Base-by-base conservation (phyloP, 768 basidiomycete species). In the Kwoniella dejecticola region DNA sequence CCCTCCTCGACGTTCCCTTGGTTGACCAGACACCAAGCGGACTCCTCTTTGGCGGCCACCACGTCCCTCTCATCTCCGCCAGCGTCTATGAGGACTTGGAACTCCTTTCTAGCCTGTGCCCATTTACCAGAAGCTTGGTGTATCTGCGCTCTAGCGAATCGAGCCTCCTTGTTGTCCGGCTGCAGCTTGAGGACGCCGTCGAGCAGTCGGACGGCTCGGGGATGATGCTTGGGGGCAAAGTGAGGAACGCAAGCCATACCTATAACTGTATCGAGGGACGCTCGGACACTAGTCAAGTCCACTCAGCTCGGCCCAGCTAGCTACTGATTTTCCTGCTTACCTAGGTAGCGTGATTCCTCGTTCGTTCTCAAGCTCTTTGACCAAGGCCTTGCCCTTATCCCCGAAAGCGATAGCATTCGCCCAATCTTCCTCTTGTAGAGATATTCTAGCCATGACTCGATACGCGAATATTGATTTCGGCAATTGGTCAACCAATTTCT, bases 171-270 rank as follows among this genome's bases (percentile, higher is more conserved):
- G 67, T 91, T 88, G 52, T 83, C 70, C 0, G 89, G 85, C 38
- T 87, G 85, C 31, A 82, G 79, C 1, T 80, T 68, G 0, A 98
- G 83, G 15, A 95, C 83, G 3, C 87, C 85, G 30, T 89, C 85
- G 21, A 97, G 82, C 10, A 96, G 82, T 17, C 83, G 80, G 24
- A 88, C 80, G 1, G 96, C 95, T 52, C 88, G 86, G 11, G 81
- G 68, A 74, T 98, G 95, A 68, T 97, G 88, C 69, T 93, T 93
- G 0, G 95, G 95, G 27, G 94, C 87, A 76, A 85, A 90, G 49
- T 89, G 82, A 71, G 96, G 88, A 3, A 91, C 89, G 15, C 96
- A 83, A 4, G 90, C 86, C 0, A 86, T 87, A 1, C 86, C 88
- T 12, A 95, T 82, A 4, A 83, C 82, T 11, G 86, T 83, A 60